Percentiles rank a stretch among this genome's conserved stretches.
phyloP scores from a whole-genome alignment of 129 eudicot genomes.

The Lactuca sativa region DNA sequence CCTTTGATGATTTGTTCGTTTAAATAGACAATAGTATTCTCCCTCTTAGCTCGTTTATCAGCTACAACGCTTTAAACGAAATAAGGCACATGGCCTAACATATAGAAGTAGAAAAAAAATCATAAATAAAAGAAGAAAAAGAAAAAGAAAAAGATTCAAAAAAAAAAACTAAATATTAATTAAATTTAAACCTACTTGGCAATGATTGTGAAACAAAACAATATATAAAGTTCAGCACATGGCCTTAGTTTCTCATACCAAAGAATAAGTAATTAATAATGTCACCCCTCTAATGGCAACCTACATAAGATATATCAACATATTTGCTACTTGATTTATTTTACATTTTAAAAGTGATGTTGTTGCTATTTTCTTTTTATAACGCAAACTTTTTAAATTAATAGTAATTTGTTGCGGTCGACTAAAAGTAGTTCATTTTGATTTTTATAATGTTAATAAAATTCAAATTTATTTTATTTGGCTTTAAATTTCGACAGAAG shows the following conservation, averaged over 20 bases:
- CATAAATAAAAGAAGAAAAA: neutral
- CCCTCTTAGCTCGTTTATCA: constrained; percentile 73
- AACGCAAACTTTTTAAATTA: too few species aligned
- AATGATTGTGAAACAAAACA: constrained; percentile 83
- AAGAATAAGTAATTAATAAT: constrained; percentile 26
- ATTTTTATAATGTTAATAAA: too few species aligned
- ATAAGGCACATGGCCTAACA: constrained; percentile 67
- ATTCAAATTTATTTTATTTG: too few species aligned
- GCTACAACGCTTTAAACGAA: constrained; percentile 40
- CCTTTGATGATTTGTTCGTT: constrained; percentile 69
- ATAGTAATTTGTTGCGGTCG: too few species aligned
- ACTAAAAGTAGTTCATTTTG: neutral
- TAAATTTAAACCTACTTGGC: constrained; percentile 62
- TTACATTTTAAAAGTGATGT: too few species aligned
- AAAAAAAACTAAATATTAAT: neutral
- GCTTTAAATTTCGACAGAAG: neutral
- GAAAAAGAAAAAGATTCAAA: neutral
- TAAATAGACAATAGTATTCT: constrained; percentile 52
- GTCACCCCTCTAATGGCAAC: too few species aligned
- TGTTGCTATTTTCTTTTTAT: too few species aligned
- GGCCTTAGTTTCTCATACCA: constrained; percentile 98
- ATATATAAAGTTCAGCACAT: constrained; percentile 95
- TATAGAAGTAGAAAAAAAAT: constrained; percentile 35
- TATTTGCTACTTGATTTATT: too few species aligned
- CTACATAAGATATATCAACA: too few species aligned